Conservation (phyloP, 2,329 filamentous ascomycete species). For the Graphium sp. region DNA sequence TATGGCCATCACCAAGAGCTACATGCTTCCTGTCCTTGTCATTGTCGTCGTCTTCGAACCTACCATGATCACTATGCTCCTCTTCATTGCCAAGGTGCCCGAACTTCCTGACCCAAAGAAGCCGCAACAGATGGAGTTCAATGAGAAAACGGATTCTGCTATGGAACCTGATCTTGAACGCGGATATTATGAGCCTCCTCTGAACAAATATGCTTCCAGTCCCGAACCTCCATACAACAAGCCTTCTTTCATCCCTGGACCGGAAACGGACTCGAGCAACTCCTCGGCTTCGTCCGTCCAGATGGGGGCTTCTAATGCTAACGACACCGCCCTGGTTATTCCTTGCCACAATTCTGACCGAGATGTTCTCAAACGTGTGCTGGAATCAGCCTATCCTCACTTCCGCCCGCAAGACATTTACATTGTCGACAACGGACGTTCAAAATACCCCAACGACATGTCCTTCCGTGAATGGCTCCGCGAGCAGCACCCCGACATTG, state of each 20-base stretch:
- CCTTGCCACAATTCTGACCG: slow-evolving; percentile 1
- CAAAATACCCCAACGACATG: neutral
- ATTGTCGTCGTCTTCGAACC: slow-evolving; percentile 2
- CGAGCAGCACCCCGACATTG: slow-evolving; percentile 1
- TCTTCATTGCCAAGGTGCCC: slow-evolving; percentile 1
- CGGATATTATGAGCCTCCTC: neutral
- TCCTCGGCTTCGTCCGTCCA: no score
- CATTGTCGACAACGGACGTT: slow-evolving; percentile 1
- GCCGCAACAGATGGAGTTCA: neutral
- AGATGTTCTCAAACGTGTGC: slow-evolving; percentile 1
- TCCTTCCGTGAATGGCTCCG: slow-evolving; percentile 1
- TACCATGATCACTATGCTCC: slow-evolving; percentile 1
- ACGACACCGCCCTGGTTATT: slow-evolving; percentile 1
- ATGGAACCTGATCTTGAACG: neutral
- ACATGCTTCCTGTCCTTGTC: slow-evolving; percentile 2
- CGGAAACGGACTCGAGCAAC: no score
- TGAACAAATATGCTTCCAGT: no score
- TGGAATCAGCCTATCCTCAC: slow-evolving; percentile 1
- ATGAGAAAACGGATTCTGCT: neutral
- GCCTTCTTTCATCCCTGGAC: no score
- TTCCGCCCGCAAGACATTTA: slow-evolving; percentile 1
- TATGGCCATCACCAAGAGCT: neutral
- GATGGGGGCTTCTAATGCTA: no score
- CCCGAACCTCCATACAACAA: no score
- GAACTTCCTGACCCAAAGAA: neutral